These are phyloP conservation scores for Favolaschia claudopus DNA, from an alignment of 768 basidiomycete genomes.

Conservation along the genomic window DNA sequence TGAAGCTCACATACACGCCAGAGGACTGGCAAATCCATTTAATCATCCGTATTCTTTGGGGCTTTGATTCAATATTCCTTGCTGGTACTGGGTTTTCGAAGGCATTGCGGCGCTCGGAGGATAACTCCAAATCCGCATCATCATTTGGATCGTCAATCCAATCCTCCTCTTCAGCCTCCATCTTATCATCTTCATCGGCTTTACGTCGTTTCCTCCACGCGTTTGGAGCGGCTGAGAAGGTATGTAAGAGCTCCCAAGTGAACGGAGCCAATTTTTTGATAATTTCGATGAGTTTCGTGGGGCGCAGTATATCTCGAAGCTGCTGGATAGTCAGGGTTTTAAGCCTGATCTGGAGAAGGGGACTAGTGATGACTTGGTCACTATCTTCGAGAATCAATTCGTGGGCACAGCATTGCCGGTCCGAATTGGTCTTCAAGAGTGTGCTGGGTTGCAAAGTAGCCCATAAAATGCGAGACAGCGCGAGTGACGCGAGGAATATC, in stretches of 20 bases:
- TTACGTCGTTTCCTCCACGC: not conserved
- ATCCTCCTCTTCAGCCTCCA: too few species aligned
- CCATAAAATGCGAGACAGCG: too few species aligned
- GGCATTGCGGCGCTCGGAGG: too few species aligned
- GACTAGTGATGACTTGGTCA: not conserved
- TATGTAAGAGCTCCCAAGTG: not conserved
- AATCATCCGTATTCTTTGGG: too few species aligned
- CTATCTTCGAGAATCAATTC: slow-evolving; percentile 6
- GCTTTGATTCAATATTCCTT: too few species aligned
- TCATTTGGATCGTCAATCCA: slow-evolving; percentile 5
- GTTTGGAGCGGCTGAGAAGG: slow-evolving; percentile 7
- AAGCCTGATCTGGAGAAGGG: too few species aligned
- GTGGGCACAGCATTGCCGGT: not conserved
- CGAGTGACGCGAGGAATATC: too few species aligned
- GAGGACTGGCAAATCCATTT: too few species aligned
- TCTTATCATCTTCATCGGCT: not conserved
- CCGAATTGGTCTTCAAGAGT: not conserved
- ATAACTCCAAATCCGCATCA: too few species aligned
- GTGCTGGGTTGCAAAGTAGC: not conserved
- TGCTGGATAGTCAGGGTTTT: too few species aligned
- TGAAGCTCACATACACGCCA: too few species aligned
- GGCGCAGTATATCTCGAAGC: not conserved
- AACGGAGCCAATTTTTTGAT: not conserved
- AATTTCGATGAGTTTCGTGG: not conserved
- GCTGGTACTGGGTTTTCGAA: too few species aligned